These are phyloP conservation scores for Candida vartiovaarae DNA, from an alignment of 805 yeast genomes.

Conservation along the genomic window DNA sequence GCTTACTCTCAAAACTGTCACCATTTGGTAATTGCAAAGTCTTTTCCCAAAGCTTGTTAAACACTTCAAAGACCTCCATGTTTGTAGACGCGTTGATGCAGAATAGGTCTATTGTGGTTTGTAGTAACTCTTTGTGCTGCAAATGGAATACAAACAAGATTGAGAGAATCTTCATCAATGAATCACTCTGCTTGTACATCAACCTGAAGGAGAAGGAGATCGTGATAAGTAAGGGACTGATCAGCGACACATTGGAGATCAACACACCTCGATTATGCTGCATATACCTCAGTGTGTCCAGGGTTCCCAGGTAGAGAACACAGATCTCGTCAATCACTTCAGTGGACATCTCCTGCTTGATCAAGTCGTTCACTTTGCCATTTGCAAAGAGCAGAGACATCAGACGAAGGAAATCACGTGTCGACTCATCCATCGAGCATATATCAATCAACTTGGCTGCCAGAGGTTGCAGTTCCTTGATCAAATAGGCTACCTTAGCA, in stretches of 20 bases:
- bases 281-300: slow-evolving; percentile 9
- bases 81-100: slow-evolving; percentile 10
- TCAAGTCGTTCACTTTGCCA: slow-evolving; percentile 8
- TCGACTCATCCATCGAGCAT: background rate
- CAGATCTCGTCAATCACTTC: slow-evolving; percentile 11
- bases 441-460: background rate
- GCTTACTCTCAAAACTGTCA: slow-evolving; percentile 2
- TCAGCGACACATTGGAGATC: slow-evolving; percentile 12
- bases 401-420: slow-evolving; percentile 3
- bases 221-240: slow-evolving; percentile 19
- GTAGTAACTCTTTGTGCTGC: slow-evolving; percentile 4
- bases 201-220: slow-evolving; percentile 19
- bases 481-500: no score
- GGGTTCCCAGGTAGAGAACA: slow-evolving; percentile 6
- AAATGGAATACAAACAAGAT: slow-evolving; percentile 14
- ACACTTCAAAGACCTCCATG: slow-evolving; percentile 18
- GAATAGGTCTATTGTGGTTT: slow-evolving; percentile 12
- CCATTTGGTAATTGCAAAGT: slow-evolving; percentile 10
- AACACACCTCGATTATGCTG: slow-evolving; percentile 2
- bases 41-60: slow-evolving; percentile 21
- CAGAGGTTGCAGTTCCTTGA: background rate
- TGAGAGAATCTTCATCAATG: slow-evolving; percentile 13
- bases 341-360: slow-evolving; percentile 10
- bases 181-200: slow-evolving; percentile 6
- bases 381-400: slow-evolving; percentile 15